phyloP scores from a whole-genome alignment of 805 yeast genomes.

The Spathaspora sp. region DNA sequence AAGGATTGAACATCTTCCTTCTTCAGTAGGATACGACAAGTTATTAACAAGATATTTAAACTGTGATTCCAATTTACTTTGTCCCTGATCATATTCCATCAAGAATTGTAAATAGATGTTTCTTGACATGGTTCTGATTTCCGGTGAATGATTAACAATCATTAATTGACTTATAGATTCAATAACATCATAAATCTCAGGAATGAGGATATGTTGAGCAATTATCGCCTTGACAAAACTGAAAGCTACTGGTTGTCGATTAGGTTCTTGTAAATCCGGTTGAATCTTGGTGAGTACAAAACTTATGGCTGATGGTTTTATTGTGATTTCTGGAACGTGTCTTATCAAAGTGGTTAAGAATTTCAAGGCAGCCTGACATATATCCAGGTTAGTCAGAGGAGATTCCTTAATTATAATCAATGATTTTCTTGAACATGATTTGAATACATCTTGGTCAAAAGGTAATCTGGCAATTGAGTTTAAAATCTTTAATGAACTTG shows the following conservation, averaged over 20 bases:
- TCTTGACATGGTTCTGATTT: constrained; percentile 81
- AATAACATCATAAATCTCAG: constrained; percentile 89
- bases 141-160: constrained; percentile 84
- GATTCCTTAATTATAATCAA: constrained; percentile 66
- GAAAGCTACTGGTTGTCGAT: constrained; percentile 83
- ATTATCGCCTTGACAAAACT: constrained; percentile 78
- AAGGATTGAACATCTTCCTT: constrained; percentile 88
- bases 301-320: constrained; percentile 70
- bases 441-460: constrained; percentile 54
- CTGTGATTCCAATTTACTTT: constrained; percentile 77
- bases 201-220: constrained; percentile 66
- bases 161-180: constrained; percentile 75
- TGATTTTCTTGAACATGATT: constrained; percentile 56
- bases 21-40: constrained; percentile 76
- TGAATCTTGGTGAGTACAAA: constrained; percentile 67
- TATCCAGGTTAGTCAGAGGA: constrained; percentile 72
- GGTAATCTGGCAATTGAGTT: constrained; percentile 58
- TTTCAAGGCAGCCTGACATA: constrained; percentile 76
- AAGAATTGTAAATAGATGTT: constrained; percentile 78
- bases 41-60: constrained; percentile 78
- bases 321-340: constrained; percentile 57
- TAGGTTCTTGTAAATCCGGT: constrained; percentile 90
- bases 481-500: constrained; percentile 63
- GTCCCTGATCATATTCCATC: constrained; percentile 93
- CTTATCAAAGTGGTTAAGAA: constrained; percentile 71